Evolutionary conservation across 2,329 filamentous ascomycete genomes (phyloP).

Genomic region (Colletotrichum magnum): DNA sequence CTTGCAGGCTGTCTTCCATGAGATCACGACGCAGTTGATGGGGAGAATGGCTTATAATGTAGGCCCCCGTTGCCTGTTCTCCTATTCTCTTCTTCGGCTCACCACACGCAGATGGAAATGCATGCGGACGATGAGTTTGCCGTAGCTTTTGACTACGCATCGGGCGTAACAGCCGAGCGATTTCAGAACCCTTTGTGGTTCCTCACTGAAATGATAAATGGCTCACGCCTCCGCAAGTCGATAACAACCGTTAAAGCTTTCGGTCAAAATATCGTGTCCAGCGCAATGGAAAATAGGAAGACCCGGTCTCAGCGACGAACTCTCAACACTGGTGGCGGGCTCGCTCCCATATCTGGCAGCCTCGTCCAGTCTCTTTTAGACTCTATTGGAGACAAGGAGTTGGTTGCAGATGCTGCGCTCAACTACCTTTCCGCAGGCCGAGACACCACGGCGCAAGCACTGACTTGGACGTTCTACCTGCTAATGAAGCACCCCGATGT

Average conservation of each 20-base stretch:
- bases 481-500: conserved; percentile 66
- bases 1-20: conserved; percentile 72
- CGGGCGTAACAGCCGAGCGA: conserved; percentile 70
- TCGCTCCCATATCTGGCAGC: conserved; percentile 63
- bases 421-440: conserved; percentile 77
- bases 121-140: conserved; percentile 73
- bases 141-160: conserved; percentile 73
- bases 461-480: conserved; percentile 76
- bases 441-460: conserved; percentile 75
- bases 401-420: conserved; percentile 74
- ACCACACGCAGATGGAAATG: conserved; percentile 70
- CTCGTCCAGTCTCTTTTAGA: conserved; percentile 74
- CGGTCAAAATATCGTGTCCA: conserved; percentile 70
- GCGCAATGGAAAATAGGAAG: conserved; percentile 61
- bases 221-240: conserved; percentile 62
- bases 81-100: background rate
- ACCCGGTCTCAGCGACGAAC: background rate
- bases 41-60: conserved; percentile 77
- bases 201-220: conserved; percentile 69
- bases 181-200: conserved; percentile 78
- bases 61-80: conserved; percentile 17
- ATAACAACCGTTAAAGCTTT: conserved; percentile 67
- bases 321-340: conserved; percentile 43
- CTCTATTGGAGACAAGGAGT: conserved; percentile 65
- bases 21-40: conserved; percentile 76